A percentile compares a stretch with the other conserved stretches of the same genome.
phyloP scores from a whole-genome alignment of 768 basidiomycete genomes.

The Lactarius quietus region DNA sequence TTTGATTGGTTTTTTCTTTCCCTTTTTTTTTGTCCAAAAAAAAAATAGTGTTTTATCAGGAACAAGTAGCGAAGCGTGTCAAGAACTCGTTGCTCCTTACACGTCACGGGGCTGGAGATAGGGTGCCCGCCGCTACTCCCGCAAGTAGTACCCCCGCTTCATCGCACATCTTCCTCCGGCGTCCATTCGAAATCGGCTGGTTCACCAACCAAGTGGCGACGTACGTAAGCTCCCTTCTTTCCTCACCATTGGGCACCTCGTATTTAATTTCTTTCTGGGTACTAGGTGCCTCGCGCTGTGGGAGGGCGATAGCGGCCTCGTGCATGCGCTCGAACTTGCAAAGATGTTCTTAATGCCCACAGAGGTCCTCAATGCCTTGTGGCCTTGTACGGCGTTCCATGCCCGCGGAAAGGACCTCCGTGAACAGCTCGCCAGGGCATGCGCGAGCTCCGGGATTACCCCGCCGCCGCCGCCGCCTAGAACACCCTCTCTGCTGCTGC shows the following conservation, averaged over 20 bases:
- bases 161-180: conserved; percentile 56
- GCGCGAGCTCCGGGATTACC: conserved; percentile 26
- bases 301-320: conserved; percentile 55
- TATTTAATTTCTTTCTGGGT: conserved; percentile 8
- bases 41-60: conserved; percentile 60
- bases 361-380: conserved; percentile 65
- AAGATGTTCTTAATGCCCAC: conserved; percentile 60
- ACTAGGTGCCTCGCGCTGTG: conserved; percentile 62
- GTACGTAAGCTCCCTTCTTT: conserved; percentile 36
- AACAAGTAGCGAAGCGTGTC: conserved; percentile 59
- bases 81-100: conserved; percentile 41
- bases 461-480: conserved; percentile 26
- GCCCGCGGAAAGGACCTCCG: conserved; percentile 29
- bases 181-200: conserved; percentile 31
- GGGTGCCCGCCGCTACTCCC: not conserved
- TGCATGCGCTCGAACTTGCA: conserved; percentile 60
- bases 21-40: not conserved
- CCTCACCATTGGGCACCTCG: not conserved
- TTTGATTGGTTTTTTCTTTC: not conserved
- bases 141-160: conserved; percentile 43
- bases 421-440: conserved; percentile 29
- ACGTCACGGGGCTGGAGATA: not conserved
- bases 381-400: conserved; percentile 48
- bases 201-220: conserved; percentile 63
- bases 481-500: not conserved